Base-by-base conservation (phyloP, 345 rosid genomes). In the Laguncularia racemosa region DNA sequence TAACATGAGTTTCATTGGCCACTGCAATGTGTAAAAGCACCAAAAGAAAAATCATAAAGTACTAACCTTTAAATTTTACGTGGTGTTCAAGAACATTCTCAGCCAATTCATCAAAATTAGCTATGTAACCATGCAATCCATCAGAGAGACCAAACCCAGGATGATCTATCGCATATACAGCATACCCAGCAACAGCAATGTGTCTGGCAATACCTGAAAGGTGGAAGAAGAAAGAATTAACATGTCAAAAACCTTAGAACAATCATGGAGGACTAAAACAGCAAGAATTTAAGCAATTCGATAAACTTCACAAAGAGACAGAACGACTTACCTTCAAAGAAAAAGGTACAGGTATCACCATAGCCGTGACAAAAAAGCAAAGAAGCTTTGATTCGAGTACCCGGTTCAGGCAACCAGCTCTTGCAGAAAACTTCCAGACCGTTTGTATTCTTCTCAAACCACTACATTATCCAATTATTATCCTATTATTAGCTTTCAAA, bases 301-400 rank as follows among this genome's bases (percentile, higher is more conserved):
- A 12, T 23, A 65, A 51, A 16, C 40, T 16, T 8, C 13, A 50
- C 20, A 11, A 16, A 49, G 16, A 11, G 20, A 50, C 53, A n/a
- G 21, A 2, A n/a, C 14, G 53, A 50, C 12, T 4, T 62, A 92
- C 98, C 98, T 82, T 92, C 96, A 52, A 88, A 88, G 84, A 92
- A 86, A 85, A 92, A 92, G 60, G 98, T 92, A 83, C 98, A 92
- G 53, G 96, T 88, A 66, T 90, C 95, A 28, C 98, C 98, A 77
- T 92, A 92, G 13, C 98, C 98, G 83, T 92, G 98, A 69, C 87
- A 80, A 50, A 88, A 81, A 59, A 61, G 89, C 59, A 92, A 67
- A 19, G 71, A 77, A 53, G 95, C 98, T 76, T 88, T 88, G 19
- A 84, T 80, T 65, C 20, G 61, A 20, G 73, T 79, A 0, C 78